These are phyloP conservation scores for Viridothelium virens DNA, from an alignment of 495 filamentous ascomycete genomes.

Conservation along the genomic window DNA sequence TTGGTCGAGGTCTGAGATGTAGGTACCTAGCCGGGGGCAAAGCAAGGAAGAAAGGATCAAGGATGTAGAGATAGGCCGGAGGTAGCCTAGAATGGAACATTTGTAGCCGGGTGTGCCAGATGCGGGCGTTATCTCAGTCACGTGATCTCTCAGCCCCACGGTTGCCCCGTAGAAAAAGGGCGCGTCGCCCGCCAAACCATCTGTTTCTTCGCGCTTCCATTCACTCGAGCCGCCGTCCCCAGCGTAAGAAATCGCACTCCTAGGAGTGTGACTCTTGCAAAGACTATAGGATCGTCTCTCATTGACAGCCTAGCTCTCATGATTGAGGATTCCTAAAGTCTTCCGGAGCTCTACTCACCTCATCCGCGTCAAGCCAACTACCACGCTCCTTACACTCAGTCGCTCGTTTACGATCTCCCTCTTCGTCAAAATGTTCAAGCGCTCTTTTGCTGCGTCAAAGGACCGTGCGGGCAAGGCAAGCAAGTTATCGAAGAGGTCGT, in stretches of 20 bases:
- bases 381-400: slow-evolving; percentile 23
- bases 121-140: not conserved
- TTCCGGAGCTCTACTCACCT: slow-evolving; percentile 31
- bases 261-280: slow-evolving; percentile 22
- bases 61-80: too few species aligned
- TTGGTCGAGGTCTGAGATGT: too few species aligned
- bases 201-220: slow-evolving; percentile 11
- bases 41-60: too few species aligned
- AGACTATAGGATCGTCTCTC: slow-evolving; percentile 21
- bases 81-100: too few species aligned
- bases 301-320: slow-evolving; percentile 12
- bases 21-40: too few species aligned
- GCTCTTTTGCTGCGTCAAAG: slow-evolving; percentile 60
- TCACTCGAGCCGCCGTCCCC: slow-evolving; percentile 15
- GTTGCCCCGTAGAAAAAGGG: not conserved
- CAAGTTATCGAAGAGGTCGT: slow-evolving; percentile 63
- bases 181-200: slow-evolving; percentile 2
- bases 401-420: slow-evolving; percentile 32
- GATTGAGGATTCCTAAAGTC: slow-evolving; percentile 20
- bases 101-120: too few species aligned
- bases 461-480: slow-evolving; percentile 71
- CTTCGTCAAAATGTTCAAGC: slow-evolving; percentile 67
- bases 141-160: not conserved
- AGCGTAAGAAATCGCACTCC: slow-evolving; percentile 6
- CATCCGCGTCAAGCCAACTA: slow-evolving; percentile 32